These are phyloP conservation scores for Mitragyna speciosa DNA, from an alignment of 257 asterid genomes.

Conservation along the genomic window DNA sequence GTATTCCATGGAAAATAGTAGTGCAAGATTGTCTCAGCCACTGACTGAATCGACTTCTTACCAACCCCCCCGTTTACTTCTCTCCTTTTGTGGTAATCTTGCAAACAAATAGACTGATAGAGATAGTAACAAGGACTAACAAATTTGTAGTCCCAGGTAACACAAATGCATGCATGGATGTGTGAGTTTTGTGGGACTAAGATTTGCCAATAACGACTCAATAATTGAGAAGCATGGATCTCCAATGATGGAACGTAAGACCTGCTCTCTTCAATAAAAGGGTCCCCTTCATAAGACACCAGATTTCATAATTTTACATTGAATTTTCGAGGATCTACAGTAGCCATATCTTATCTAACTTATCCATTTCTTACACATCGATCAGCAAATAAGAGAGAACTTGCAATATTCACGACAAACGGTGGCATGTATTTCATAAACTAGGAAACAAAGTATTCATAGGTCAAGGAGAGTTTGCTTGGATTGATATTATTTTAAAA, in stretches of 20 bases:
- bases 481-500: too few species aligned
- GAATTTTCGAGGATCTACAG: too few species aligned
- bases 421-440: not conserved
- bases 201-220: constrained; percentile 8
- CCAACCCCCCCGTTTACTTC: not conserved
- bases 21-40: not conserved
- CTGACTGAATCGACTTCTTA: not conserved
- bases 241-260: constrained; percentile 23
- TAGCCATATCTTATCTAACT: not conserved
- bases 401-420: not conserved
- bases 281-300: not conserved
- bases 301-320: not conserved
- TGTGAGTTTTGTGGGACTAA: not conserved
- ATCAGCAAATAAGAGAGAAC: too few species aligned
- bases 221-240: constrained; percentile 18
- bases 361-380: not conserved
- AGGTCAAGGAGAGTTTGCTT: too few species aligned
- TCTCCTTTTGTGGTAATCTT: not conserved
- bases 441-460: too few species aligned
- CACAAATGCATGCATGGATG: not conserved
- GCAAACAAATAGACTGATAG: not conserved
- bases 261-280: constrained; percentile 26
- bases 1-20: too few species aligned
- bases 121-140: not conserved
- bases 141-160: not conserved